Conservation (phyloP, 2,329 filamentous ascomycete species). For the Penicillium sp. region DNA sequence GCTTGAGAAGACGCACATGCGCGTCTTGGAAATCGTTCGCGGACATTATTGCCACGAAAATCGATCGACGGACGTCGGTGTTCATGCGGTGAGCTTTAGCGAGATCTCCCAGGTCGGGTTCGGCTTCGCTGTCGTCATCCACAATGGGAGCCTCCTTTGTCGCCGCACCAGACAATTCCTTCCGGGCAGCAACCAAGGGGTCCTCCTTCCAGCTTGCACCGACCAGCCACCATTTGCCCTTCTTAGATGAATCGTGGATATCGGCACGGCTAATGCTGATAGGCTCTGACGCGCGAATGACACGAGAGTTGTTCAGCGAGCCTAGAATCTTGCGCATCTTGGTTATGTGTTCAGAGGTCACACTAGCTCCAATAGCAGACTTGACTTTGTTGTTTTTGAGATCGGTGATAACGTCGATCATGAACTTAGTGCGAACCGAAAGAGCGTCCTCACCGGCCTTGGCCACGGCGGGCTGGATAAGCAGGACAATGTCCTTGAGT, state of each 20-base stretch:
- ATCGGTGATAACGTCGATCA: conserved; percentile 94
- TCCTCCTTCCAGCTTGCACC: conserved; percentile 78
- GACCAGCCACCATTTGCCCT: conserved; percentile 97
- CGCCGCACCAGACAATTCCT: conserved; percentile 29
- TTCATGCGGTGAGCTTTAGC: conserved; percentile 82
- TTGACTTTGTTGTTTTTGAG: conserved; percentile 93
- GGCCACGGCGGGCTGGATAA: conserved; percentile 70
- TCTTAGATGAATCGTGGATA: conserved; percentile 77
- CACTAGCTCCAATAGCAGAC: conserved; percentile 65
- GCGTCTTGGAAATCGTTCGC: conserved; percentile 82
- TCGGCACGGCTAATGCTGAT: conserved; percentile 78
- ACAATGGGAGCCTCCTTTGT: conserved; percentile 7
- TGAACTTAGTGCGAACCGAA: conserved; percentile 89
- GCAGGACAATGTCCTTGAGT: conserved; percentile 81
- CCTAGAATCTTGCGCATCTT: conserved; percentile 88
- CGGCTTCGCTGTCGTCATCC: conserved; percentile 34
- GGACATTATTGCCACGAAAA: conserved; percentile 88
- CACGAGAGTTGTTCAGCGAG: conserved; percentile 63
- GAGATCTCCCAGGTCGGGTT: conserved; percentile 68
- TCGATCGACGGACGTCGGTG: conserved; percentile 80
- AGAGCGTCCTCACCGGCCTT: conserved; percentile 67
- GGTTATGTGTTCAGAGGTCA: conserved; percentile 77
- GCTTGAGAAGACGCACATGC: conserved; percentile 72
- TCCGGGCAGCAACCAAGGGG: conserved; percentile 36
- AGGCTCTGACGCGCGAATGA: conserved; percentile 72